A percentile compares a stretch with the other conserved stretches of the same genome.
Conservation (phyloP, 257 asterid species). For the Primulina huaijiensis region DNA sequence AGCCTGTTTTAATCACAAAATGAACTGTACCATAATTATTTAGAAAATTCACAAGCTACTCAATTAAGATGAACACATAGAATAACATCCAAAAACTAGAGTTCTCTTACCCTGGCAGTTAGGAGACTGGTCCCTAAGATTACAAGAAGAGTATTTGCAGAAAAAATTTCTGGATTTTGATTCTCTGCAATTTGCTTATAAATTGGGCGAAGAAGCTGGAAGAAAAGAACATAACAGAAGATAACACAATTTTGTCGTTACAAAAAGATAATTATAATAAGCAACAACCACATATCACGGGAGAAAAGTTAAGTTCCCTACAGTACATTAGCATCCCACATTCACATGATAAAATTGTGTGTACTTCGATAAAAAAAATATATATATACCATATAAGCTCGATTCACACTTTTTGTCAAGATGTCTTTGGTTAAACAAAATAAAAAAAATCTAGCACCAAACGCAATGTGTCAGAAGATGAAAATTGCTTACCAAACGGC, state of each 20-base stretch:
- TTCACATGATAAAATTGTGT: background rate
- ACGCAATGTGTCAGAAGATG: background rate
- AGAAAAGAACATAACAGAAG: conserved; percentile 29
- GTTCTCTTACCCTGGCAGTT: conserved; percentile 85
- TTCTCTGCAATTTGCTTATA: conserved; percentile 97
- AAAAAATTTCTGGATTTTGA: conserved; percentile 96
- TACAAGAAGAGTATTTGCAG: conserved; percentile 94
- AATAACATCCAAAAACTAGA: conserved; percentile 21
- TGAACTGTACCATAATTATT: background rate
- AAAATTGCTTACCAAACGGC: conserved; percentile 40
- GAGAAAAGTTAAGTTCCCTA: background rate
- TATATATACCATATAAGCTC: background rate
- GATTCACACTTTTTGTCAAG: background rate
- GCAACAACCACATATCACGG: background rate
- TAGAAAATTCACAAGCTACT: conserved; percentile 2
- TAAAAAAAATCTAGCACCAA: background rate
- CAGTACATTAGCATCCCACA: background rate
- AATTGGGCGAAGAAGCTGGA: conserved; percentile 85
- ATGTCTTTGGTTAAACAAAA: background rate
- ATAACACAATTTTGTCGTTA: background rate
- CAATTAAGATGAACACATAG: conserved; percentile 4
- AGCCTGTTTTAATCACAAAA: conserved; percentile 58
- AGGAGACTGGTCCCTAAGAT: conserved; percentile 96
- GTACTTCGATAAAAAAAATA: background rate
- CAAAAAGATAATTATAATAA: background rate